These are phyloP conservation scores for Sordariomycetes sp. DNA, from an alignment of 2,329 filamentous ascomycete species.

Conservation along the genomic window DNA sequence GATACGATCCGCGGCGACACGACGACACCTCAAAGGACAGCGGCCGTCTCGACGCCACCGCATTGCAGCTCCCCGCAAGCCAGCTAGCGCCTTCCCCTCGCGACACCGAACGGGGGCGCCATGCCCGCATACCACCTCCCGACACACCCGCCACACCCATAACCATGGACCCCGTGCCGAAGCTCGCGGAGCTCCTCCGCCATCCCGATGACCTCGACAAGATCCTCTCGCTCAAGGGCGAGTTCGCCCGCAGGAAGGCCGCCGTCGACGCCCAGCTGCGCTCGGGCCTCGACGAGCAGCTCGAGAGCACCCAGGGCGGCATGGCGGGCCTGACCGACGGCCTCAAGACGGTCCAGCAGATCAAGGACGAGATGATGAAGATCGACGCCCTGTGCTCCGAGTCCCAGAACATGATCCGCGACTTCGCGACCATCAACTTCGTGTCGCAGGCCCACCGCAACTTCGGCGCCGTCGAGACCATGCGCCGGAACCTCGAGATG, in stretches of 20 bases:
- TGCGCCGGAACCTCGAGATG: slow-evolving; percentile 80
- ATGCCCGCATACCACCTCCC: neutral
- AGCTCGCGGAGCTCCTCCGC: slow-evolving; percentile 84
- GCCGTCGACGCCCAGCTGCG: slow-evolving; percentile 85
- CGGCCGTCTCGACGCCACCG: neutral
- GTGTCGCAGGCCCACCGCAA: slow-evolving; percentile 93
- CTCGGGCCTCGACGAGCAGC: slow-evolving; percentile 76
- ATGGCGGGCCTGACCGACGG: slow-evolving; percentile 83
- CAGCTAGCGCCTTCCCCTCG: neutral
- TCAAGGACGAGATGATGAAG: slow-evolving; percentile 97
- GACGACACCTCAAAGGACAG: neutral
- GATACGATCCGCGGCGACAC: neutral
- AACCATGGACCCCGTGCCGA: slow-evolving; percentile 55
- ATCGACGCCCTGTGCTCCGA: slow-evolving; percentile 97
- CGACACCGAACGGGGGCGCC: neutral
- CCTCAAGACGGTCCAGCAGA: slow-evolving; percentile 80
- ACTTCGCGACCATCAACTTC: slow-evolving; percentile 86
- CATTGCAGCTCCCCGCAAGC: neutral
- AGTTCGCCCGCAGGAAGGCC: slow-evolving; percentile 88
- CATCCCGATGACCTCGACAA: slow-evolving; percentile 97
- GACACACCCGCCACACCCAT: neutral
- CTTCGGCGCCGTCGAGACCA: slow-evolving; percentile 85
- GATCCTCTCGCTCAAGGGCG: slow-evolving; percentile 75
- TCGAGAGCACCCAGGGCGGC: slow-evolving; percentile 86
- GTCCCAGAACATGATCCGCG: slow-evolving; percentile 91